These are phyloP conservation scores for Pseudogymnoascus sp. DNA, from an alignment of 2,329 filamentous ascomycete genomes.

Conservation along the genomic window DNA sequence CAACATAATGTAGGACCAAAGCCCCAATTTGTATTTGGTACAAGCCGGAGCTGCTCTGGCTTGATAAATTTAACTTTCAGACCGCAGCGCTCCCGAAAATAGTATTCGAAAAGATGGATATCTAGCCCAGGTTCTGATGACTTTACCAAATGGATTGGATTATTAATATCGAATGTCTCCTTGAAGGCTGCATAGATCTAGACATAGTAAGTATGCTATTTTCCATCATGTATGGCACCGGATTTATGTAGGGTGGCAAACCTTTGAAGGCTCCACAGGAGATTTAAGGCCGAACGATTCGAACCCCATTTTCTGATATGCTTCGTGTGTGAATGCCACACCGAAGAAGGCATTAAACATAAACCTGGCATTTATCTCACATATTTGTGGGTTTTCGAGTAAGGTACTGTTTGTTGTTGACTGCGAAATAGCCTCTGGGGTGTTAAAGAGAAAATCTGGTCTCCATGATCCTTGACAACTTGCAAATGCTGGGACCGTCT, in stretches of 20 bases:
- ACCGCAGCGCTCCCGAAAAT: neutral
- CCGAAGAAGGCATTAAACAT: slow-evolving; percentile 11
- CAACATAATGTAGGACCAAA: slow-evolving; percentile 2
- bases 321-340: slow-evolving; percentile 11
- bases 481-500: neutral
- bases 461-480: slow-evolving; percentile 8
- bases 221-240: too few relatives aligned
- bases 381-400: slow-evolving; percentile 5
- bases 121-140: slow-evolving; percentile 8
- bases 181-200: slow-evolving; percentile 8
- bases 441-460: slow-evolving; percentile 12
- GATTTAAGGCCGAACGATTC: slow-evolving; percentile 5
- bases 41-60: slow-evolving; percentile 5
- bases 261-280: slow-evolving; percentile 5
- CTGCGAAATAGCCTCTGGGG: neutral
- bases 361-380: slow-evolving; percentile 13
- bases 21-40: neutral
- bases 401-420: neutral
- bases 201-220: neutral
- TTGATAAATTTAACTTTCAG: neutral
- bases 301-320: neutral
- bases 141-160: slow-evolving; percentile 11
- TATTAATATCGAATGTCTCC: neutral
- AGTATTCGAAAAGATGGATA: slow-evolving; percentile 11
- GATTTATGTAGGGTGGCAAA: neutral